These are phyloP conservation scores for Phytophthora multivora DNA, from an alignment of 352 stramenopile genomes.

Conservation along the genomic window DNA sequence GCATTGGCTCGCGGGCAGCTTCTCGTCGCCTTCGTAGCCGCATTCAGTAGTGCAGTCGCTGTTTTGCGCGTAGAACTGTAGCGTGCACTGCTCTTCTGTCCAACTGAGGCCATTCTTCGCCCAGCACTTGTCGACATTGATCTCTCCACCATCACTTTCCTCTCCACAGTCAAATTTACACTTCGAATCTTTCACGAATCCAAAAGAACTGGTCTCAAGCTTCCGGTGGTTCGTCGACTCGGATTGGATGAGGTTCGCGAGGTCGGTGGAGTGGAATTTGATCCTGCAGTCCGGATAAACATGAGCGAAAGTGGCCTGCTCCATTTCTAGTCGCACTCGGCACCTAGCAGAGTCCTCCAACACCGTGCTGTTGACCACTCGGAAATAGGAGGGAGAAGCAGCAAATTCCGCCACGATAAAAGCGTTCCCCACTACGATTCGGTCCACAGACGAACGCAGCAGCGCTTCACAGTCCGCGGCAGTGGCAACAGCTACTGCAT, in stretches of 20 bases:
- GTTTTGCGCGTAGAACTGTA: conserved; percentile 32
- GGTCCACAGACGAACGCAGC: conserved; percentile 4
- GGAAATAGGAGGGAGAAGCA: conserved; percentile 7
- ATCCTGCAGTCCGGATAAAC: conserved; percentile 28
- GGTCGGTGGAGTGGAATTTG: conserved; percentile 27
- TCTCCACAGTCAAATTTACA: conserved; percentile 26
- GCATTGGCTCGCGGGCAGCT: conserved; percentile 20
- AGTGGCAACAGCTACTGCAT: background rate
- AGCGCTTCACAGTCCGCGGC: conserved; percentile 1
- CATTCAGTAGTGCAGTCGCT: conserved; percentile 20
- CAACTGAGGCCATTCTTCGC: conserved; percentile 9
- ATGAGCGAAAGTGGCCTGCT: conserved; percentile 20
- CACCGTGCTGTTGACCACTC: conserved; percentile 5
- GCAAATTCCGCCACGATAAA: conserved; percentile 11
- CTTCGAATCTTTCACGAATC: conserved; percentile 19
- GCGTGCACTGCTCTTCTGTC: conserved; percentile 17
- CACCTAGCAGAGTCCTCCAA: background rate
- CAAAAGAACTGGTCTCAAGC: conserved; percentile 22
- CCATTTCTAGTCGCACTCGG: conserved; percentile 16
- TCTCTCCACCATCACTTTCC: conserved; percentile 1
- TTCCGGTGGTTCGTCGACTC: conserved; percentile 15
- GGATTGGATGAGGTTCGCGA: conserved; percentile 17
- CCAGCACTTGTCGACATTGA: conserved; percentile 36
- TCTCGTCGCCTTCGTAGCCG: conserved; percentile 18
- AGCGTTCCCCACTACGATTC: conserved; percentile 7